Evolutionary conservation across 495 filamentous ascomycete species (phyloP).

Genomic region (Aspergillus nidulans): DNA sequence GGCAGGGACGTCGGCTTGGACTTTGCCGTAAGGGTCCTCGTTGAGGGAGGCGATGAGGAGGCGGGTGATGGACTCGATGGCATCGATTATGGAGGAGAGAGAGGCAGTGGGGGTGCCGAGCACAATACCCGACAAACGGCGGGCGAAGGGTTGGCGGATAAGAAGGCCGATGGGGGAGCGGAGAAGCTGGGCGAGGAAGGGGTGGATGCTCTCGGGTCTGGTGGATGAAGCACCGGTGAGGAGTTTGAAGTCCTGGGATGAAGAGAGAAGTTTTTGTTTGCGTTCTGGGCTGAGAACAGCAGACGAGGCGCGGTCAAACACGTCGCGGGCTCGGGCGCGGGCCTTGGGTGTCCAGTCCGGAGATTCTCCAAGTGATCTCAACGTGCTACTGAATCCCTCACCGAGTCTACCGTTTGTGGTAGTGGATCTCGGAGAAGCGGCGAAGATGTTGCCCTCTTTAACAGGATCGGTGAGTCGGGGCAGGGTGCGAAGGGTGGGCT

Average conservation of each 20-base stretch:
- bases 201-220: conserved; percentile 37
- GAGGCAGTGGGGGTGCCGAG: conserved; percentile 65
- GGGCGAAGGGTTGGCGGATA: conserved; percentile 66
- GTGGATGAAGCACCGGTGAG: conserved; percentile 31
- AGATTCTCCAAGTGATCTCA: conserved; percentile 57
- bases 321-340: conserved; percentile 39
- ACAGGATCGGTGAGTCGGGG: conserved; percentile 49
- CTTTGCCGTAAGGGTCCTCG: conserved; percentile 86
- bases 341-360: conserved; percentile 44
- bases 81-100: conserved; percentile 61
- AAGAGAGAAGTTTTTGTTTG: conserved; percentile 35
- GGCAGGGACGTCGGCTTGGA: conserved; percentile 67
- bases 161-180: conserved; percentile 56
- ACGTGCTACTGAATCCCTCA: conserved; percentile 48
- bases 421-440: conserved; percentile 39
- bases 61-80: conserved; percentile 61
- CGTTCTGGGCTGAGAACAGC: conserved; percentile 39
- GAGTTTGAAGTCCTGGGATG: conserved; percentile 35
- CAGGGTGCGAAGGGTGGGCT: conserved; percentile 41
- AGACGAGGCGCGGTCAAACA: conserved; percentile 39
- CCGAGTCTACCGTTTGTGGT: conserved; percentile 48
- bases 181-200: conserved; percentile 33
- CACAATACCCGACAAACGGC: conserved; percentile 56
- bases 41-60: conserved; percentile 67
- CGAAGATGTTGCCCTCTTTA: conserved; percentile 59